These are phyloP conservation scores for Xylaria palmicola DNA, from an alignment of 495 filamentous ascomycete genomes.

Conservation along the genomic window DNA sequence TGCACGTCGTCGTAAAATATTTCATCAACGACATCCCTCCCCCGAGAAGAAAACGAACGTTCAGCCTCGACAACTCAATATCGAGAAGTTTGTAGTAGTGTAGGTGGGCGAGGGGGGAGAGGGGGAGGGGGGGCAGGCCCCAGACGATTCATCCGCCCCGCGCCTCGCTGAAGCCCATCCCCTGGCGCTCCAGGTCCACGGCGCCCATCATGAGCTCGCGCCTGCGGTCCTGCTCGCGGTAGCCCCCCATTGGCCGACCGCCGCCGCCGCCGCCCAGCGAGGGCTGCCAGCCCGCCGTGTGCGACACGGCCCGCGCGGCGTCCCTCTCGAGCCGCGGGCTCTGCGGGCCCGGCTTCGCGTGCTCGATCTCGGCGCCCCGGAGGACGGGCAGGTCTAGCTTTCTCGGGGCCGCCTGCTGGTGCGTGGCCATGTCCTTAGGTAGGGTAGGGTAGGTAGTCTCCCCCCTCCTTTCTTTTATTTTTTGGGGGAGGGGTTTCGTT, in stretches of 20 bases:
- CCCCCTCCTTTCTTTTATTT: too few relatives aligned
- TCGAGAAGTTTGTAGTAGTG: too few relatives aligned
- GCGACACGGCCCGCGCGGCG: conserved; percentile 35
- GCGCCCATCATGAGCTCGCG: conserved; percentile 37
- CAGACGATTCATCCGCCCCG: not conserved
- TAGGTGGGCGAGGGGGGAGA: not conserved
- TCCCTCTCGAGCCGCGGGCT: conserved; percentile 30
- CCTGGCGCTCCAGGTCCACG: not conserved
- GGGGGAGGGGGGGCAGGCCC: not conserved
- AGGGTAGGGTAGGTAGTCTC: too few relatives aligned
- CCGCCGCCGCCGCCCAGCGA: too few relatives aligned
- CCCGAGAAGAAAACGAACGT: too few relatives aligned
- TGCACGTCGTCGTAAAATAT: too few relatives aligned
- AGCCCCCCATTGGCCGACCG: conserved; percentile 43
- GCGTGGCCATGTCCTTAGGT: not conserved
- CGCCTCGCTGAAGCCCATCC: not conserved
- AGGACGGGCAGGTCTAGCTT: conserved; percentile 18
- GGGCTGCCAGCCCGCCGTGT: conserved; percentile 44
- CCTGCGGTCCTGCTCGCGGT: conserved; percentile 47
- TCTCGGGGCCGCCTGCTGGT: not conserved
- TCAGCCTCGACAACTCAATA: too few relatives aligned
- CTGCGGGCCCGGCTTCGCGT: conserved; percentile 12
- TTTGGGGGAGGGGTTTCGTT: too few relatives aligned
- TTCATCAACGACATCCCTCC: too few relatives aligned
- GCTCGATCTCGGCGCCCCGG: conserved; percentile 9